Base-by-base conservation (phyloP, 2,329 filamentous ascomycete genomes). In the Colletotrichum agaves region DNA sequence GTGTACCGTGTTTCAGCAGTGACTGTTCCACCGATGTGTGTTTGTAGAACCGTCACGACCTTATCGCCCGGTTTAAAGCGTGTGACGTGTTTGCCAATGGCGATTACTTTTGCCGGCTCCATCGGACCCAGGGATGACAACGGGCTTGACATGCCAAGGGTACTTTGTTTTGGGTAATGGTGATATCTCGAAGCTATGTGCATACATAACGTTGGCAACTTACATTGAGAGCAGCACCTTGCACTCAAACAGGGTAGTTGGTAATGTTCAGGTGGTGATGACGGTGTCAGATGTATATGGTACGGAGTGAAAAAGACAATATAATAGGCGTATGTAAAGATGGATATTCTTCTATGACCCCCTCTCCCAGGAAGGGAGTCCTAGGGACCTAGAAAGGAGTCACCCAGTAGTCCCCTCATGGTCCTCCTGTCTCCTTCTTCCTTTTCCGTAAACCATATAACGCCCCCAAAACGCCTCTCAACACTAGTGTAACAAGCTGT, bases 1-100 rank as follows among this genome's bases (percentile, higher is more conserved):
- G 62, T 17, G 77, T 79, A 1, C 69, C 66, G 62, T 17, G 77
- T 79, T 1, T 69, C 66, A 3, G 61, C 8, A 47, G 76, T 76
- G 12, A 83, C 63, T n/a, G 78, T 66, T 0, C 85, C 85, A 66
- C 75, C 81, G 31, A 75, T 67, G 39, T 75, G 72, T 15, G 49
- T 60, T 31, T 73, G 71, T 11, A 77, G 64, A 10, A 72, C 57
- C 2, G 76, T 78, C 56, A 83, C 74, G 50, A 87, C 84, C 58
- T 84, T 83, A 75, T 87, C 85, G 33, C 80, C 85, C 60, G 74
- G 75, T 71, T 82, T 78, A 78, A 87, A 87, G 33, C 82, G 80
- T 15, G 78, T 82, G 7, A 87, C 85, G 17, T 79, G 74, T 47
- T 78, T 76, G 43, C 85, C 85, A 17, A 85, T 77, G 4, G 79